Base-by-base conservation (phyloP, 2,329 filamentous ascomycete species). In the Xylariaceae sp. region DNA sequence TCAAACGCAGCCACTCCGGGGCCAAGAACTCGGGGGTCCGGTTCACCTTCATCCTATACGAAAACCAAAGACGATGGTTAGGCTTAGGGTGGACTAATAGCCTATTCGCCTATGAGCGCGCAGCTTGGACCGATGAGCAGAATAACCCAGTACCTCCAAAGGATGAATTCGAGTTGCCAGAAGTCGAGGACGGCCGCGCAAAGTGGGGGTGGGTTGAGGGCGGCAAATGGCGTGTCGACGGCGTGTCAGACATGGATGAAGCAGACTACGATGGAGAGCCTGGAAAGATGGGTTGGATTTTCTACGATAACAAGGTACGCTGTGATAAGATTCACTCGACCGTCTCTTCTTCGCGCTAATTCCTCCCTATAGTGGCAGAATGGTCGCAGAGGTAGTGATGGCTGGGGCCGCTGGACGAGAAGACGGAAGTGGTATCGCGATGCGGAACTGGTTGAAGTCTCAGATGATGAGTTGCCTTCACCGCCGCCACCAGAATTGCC, bases 381-480 rank as follows among this genome's bases (percentile, higher is more conserved):
- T 65, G 93, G 93, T 16, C 88, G 90, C 14, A 85, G 92, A 58
- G 91, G 91, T 3, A 82, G 85, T 71, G 95, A 99, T 67, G 91
- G 93, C 50, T 99, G 95, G 95, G 91, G 91, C 36, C 87, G 92
- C 54, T 99, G 96, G 82, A 99, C 95, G 0, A 86, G 95, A 12
- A 86, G 95, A 19, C 81, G 95, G 61, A 97, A 98, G 76, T 99
- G 95, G 95, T 95, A 92, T 70, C 90, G 95, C 34, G 95, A 98
- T 71, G 95, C 95, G 8, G 95, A 99, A 76, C 84, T 99, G 3
- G 91, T 97, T 29, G 95, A 99, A 70, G 77, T 88, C 8, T 75
- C 78, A 17, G 71, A 71, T 4, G 67, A 70, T 0, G 67, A 70
- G 0, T 56, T 65, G 3, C 40, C 54, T 37, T 69, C 62, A 28